A percentile compares a stretch with the other conserved stretches of the same genome.
phyloP scores from a whole-genome alignment of 495 filamentous ascomycete species.

The Oidiodendron maius region DNA sequence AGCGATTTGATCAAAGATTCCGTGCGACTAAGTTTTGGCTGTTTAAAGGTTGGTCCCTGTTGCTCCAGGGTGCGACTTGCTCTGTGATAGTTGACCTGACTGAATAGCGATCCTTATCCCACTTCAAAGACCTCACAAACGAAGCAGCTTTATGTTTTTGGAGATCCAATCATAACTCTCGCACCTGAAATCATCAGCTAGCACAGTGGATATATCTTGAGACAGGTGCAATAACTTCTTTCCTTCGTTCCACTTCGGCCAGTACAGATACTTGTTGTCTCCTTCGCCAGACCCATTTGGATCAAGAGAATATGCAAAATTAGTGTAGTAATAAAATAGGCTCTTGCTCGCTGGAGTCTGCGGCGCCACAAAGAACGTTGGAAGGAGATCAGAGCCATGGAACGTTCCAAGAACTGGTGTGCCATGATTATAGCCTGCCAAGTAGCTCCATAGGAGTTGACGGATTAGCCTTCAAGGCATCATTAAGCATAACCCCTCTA shows the following conservation, averaged over 20 bases:
- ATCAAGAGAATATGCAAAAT: slow-evolving; percentile 59
- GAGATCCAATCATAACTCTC: slow-evolving; percentile 35
- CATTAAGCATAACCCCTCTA: slow-evolving; percentile 25
- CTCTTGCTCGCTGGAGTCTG: slow-evolving; percentile 47
- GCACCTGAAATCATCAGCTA: slow-evolving; percentile 56
- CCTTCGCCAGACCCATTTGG: no score
- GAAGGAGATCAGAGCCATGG: slow-evolving; percentile 52
- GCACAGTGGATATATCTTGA: slow-evolving; percentile 31
- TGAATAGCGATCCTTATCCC: no score
- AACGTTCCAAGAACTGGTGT: slow-evolving; percentile 66
- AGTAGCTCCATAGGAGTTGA: slow-evolving; percentile 58
- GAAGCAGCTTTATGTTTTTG: no score
- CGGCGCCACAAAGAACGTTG: slow-evolving; percentile 6
- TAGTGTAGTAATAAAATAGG: slow-evolving; percentile 58
- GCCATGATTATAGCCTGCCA: slow-evolving; percentile 58
- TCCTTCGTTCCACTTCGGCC: slow-evolving; percentile 55
- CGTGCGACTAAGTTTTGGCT: no score
- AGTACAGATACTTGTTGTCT: slow-evolving; percentile 36
- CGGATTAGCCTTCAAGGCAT: slow-evolving; percentile 38
- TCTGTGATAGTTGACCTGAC: no score
- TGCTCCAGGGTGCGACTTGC: no score
- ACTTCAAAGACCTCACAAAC: no score
- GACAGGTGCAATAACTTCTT: slow-evolving; percentile 54
- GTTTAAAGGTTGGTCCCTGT: no score
- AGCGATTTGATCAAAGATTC: no score